Evolutionary conservation across 1,139 yeast species (phyloP).

Genomic region (Taphrina pruni): DNA sequence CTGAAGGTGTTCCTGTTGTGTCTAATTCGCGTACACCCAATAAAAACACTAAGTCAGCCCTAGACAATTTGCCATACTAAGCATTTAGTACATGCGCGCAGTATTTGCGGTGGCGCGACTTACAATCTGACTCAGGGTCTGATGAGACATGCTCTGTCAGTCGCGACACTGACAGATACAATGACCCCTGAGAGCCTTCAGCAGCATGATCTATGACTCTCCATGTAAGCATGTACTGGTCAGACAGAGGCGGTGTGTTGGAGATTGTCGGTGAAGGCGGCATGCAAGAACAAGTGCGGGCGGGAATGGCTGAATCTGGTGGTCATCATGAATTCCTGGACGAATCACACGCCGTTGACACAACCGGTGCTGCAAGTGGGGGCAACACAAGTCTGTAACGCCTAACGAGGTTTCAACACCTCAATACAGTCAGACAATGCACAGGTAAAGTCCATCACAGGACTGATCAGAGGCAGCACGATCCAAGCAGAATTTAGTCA

Average conservation of each 20-base stretch:
- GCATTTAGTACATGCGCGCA: neutral
- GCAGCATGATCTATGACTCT: neutral
- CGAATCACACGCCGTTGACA: conserved; percentile 8
- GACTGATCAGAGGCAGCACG: no score
- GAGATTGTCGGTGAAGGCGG: conserved; percentile 10
- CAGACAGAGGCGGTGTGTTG: neutral
- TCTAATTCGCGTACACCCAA: conserved; percentile 26
- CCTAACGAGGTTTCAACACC: no score
- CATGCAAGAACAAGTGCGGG: neutral
- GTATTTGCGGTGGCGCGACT: neutral
- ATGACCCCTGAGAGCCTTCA: neutral
- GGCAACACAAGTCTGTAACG: neutral
- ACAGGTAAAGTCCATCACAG: no score
- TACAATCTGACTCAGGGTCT: conserved; percentile 38
- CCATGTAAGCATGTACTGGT: neutral
- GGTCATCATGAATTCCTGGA: conserved; percentile 7
- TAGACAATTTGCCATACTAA: conserved; percentile 33
- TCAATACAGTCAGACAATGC: no score
- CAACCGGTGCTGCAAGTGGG: conserved; percentile 10
- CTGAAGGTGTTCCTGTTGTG: conserved; percentile 33
- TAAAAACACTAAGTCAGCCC: conserved; percentile 36
- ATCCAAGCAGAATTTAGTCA: no score
- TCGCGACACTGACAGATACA: neutral
- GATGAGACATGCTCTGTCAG: conserved; percentile 30
- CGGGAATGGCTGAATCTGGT: conserved; percentile 11